Conservation (phyloP, 306 rosid species). For the Rosa chinensis region DNA sequence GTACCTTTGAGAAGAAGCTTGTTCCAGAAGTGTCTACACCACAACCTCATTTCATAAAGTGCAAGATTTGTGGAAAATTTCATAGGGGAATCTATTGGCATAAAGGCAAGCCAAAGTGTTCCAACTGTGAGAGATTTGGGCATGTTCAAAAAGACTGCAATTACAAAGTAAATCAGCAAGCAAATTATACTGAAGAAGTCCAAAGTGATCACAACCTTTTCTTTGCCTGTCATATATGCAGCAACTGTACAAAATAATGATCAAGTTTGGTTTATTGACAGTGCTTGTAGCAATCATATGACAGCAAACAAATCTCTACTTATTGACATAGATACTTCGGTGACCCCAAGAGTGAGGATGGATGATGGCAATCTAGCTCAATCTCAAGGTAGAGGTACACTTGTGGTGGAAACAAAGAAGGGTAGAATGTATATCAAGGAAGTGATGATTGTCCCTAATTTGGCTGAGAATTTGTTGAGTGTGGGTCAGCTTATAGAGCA, state of each 20-base stretch:
- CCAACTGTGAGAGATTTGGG: not conserved
- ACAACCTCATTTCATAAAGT: not conserved
- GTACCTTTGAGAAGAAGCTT: too few relatives aligned
- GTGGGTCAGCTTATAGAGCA: not conserved
- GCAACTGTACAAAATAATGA: too few relatives aligned
- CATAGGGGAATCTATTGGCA: not conserved
- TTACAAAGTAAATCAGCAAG: not conserved
- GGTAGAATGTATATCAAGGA: not conserved
- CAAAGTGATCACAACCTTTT: not conserved
- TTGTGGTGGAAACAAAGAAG: too few relatives aligned
- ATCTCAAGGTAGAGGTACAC: too few relatives aligned
- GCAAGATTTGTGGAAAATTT: not conserved
- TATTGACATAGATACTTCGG: too few relatives aligned
- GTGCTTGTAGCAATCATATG: too few relatives aligned
- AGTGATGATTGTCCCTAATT: not conserved
- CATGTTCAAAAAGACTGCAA: not conserved
- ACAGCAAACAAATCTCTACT: too few relatives aligned
- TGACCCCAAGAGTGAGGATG: too few relatives aligned
- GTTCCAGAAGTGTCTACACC: too few relatives aligned
- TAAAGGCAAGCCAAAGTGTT: not conserved
- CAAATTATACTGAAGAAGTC: not conserved
- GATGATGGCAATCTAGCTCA: too few relatives aligned
- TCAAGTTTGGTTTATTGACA: too few relatives aligned
- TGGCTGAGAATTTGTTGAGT: not conserved
- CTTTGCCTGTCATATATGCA: not conserved